Percentiles rank a stretch among this genome's conserved stretches.
These are phyloP conservation scores for Saccharata proteae DNA, from an alignment of 2,329 filamentous ascomycete species.

Conservation along the genomic window DNA sequence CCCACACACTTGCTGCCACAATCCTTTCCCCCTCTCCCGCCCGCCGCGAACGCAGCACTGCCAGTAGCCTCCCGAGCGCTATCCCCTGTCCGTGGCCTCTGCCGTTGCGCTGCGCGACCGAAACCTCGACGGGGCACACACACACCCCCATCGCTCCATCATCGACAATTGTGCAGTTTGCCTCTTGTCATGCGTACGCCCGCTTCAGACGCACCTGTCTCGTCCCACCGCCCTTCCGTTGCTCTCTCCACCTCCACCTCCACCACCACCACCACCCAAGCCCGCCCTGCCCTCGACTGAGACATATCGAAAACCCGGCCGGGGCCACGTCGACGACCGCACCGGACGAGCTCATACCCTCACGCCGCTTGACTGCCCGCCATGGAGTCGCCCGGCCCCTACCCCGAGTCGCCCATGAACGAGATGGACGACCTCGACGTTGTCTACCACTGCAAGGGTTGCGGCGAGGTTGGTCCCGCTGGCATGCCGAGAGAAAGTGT, in stretches of 20 bases:
- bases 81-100: neutral
- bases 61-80: slow-evolving; percentile 1
- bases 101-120: neutral
- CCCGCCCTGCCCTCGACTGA: neutral
- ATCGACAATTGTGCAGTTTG: too few species aligned
- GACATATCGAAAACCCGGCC: too few species aligned
- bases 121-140: too few species aligned
- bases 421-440: slow-evolving; percentile 31
- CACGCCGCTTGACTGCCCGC: slow-evolving; percentile 1
- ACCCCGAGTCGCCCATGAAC: slow-evolving; percentile 37
- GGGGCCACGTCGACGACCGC: neutral
- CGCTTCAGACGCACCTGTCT: slow-evolving; percentile 1
- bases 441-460: slow-evolving; percentile 56
- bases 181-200: slow-evolving; percentile 8
- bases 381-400: slow-evolving; percentile 45
- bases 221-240: slow-evolving; percentile 5
- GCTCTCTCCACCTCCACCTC: slow-evolving; percentile 3
- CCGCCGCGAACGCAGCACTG: neutral
- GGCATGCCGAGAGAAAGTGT: neutral
- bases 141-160: too few species aligned
- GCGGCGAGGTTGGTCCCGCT: slow-evolving; percentile 25
- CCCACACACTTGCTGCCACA: neutral
- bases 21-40: neutral
- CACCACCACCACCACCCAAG: slow-evolving; percentile 1
- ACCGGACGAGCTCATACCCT: neutral